Base-by-base conservation (phyloP, 2,329 filamentous ascomycete genomes). In the Epicoccum nigrum region DNA sequence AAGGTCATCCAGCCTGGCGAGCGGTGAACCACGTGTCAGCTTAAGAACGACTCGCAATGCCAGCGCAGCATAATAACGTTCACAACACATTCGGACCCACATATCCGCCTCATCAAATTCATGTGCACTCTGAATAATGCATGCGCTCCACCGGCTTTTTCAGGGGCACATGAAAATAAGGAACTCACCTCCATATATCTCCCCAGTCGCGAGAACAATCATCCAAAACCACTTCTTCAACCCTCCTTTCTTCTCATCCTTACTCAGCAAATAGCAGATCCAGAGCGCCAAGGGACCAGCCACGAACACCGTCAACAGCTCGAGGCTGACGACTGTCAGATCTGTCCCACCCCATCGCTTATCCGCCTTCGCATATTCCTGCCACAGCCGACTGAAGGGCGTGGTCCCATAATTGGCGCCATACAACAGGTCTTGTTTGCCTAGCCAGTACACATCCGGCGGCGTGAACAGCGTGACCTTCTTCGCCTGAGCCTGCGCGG, bases 321-420 rank as follows among this genome's bases (percentile, higher is more conserved):
- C 84, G 51, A 87, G 64, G 34, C 77, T 80, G 39, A 87, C 78
- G 28, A 86, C 79, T 1, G 77, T 83, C 51, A 84, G 54, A 64
- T 87, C 84, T 8, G 79, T 79, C 6, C 77, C 80, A 8, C 79
- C 81, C 84, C 84, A 87, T 55, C 84, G 74, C 55, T 73, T 75
- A 66, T 87, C 84, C 16, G 85, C 84, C 68, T 85, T 85, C 4
- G 82, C 83, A 68, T 87, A 87, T 70, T 86, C 85, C 70, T 84
- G 82, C 85, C 84, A 87, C 52, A 87, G 68, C 40, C 77, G 75
- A 37, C 80, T 80, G 48, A 80, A 79, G 11, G 81, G 79, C 4
- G 76, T 75, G 0, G 69, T 75, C 2, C 83, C 83, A 60, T 85
- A 84, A n/a, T 77, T 77, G 7, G 82, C 77, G 7, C 84, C 84